These are phyloP conservation scores for Ascochyta koolunga DNA, from an alignment of 2,329 filamentous ascomycete genomes.

Conservation along the genomic window DNA sequence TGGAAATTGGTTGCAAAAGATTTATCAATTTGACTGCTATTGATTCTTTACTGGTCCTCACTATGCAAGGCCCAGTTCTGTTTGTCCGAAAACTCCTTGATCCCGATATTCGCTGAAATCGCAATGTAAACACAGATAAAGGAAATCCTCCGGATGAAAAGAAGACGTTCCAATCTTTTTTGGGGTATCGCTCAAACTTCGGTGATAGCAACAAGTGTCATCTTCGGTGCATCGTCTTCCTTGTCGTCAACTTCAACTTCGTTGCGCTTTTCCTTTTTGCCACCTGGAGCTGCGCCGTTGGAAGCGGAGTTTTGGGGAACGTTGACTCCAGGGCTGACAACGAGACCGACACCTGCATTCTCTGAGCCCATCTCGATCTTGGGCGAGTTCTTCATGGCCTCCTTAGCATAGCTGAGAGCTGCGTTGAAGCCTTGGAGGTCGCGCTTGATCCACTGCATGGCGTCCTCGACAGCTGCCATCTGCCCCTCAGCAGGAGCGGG, in stretches of 20 bases:
- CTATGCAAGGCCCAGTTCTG: not conserved
- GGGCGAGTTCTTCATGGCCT: slow-evolving; percentile 54
- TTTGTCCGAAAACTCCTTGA: slow-evolving; percentile 1
- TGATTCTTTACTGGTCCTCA: slow-evolving; percentile 1
- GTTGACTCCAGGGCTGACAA: slow-evolving; percentile 48
- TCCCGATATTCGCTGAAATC: slow-evolving; percentile 9
- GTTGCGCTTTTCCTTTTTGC: slow-evolving; percentile 30
- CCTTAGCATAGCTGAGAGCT: slow-evolving; percentile 56
- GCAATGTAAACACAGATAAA: slow-evolving; percentile 8
- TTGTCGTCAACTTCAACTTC: slow-evolving; percentile 43
- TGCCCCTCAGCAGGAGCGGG: slow-evolving; percentile 28
- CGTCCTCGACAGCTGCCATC: slow-evolving; percentile 40
- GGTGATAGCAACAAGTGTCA: slow-evolving; percentile 49
- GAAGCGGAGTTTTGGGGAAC: slow-evolving; percentile 48
- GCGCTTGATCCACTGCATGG: slow-evolving; percentile 53
- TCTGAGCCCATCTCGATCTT: slow-evolving; percentile 58
- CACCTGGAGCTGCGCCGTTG: slow-evolving; percentile 32
- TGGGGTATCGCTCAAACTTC: slow-evolving; percentile 36
- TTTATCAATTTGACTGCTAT: slow-evolving; percentile 6
- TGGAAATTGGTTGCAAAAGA: too few species aligned
- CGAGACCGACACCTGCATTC: slow-evolving; percentile 50
- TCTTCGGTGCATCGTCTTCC: slow-evolving; percentile 41
- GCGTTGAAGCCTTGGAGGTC: slow-evolving; percentile 57
- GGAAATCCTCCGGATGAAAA: not conserved
- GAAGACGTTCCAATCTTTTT: slow-evolving; percentile 1